These are phyloP conservation scores for Gyromitra esculenta DNA, from an alignment of 2,329 filamentous ascomycete genomes.

Conservation along the genomic window DNA sequence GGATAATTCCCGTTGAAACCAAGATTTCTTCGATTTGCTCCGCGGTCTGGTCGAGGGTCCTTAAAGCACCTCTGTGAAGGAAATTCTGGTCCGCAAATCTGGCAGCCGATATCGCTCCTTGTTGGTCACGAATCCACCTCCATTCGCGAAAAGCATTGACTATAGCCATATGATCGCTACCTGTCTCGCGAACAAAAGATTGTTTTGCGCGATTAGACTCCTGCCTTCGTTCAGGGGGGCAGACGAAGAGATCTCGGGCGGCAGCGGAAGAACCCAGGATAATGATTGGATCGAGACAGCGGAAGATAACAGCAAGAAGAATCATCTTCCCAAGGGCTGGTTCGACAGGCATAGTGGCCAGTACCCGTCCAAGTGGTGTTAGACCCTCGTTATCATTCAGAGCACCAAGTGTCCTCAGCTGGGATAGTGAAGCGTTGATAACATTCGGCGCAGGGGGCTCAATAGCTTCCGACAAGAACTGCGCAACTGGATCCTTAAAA, in stretches of 20 bases:
- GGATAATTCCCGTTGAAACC: constrained; percentile 59
- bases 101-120: constrained; percentile 58
- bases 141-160: constrained; percentile 63
- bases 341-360: constrained; percentile 62
- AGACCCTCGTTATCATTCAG: constrained; percentile 62
- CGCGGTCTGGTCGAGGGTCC: constrained; percentile 59
- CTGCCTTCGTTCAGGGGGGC: constrained; percentile 56
- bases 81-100: constrained; percentile 59
- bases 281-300: constrained; percentile 65
- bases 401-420: constrained; percentile 62
- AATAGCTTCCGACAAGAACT: constrained; percentile 63
- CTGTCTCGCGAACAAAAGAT: constrained; percentile 59
- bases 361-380: constrained; percentile 64
- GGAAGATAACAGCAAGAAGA: constrained; percentile 65
- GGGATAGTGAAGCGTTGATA: constrained; percentile 61
- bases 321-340: constrained; percentile 65
- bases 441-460: constrained; percentile 62
- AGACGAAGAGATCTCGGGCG: constrained; percentile 60
- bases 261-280: constrained; percentile 61
- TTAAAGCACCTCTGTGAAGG: constrained; percentile 60
- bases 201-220: constrained; percentile 57
- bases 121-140: constrained; percentile 58
- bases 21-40: constrained; percentile 61
- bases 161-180: constrained; percentile 64
- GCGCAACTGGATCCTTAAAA: constrained; percentile 60